phyloP scores from a whole-genome alignment of 1,284 basidiomycete genomes.

The Spongiforma sp. region DNA sequence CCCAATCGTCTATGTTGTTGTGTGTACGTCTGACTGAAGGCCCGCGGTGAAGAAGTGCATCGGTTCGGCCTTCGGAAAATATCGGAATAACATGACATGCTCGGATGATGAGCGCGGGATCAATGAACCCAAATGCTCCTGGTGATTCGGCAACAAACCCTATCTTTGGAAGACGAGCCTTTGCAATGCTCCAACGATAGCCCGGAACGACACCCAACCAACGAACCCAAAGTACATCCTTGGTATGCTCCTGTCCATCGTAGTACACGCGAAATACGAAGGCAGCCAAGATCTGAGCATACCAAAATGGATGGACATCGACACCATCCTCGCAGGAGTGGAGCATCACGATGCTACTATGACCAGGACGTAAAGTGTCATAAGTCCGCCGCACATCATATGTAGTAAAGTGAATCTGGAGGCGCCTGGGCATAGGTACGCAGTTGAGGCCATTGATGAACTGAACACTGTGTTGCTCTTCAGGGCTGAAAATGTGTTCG shows the following conservation, averaged over 20 bases:
- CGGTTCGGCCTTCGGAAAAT: background rate
- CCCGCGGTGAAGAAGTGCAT: background rate
- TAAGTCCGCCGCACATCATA: slow-evolving; percentile 36
- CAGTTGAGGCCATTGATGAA: background rate
- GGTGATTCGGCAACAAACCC: slow-evolving; percentile 3
- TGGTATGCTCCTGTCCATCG: background rate
- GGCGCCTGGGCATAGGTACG: background rate
- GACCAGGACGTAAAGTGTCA: slow-evolving; percentile 27
- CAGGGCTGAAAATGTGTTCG: background rate
- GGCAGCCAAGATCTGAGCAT: slow-evolving; percentile 23
- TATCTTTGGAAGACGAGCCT: background rate
- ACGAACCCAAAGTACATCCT: slow-evolving; percentile 3
- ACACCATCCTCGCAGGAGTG: slow-evolving; percentile 15
- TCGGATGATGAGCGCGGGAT: background rate
- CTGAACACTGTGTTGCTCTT: background rate
- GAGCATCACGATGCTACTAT: slow-evolving; percentile 9
- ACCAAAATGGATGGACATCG: slow-evolving; percentile 27
- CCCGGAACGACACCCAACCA: no score
- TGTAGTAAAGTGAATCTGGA: slow-evolving; percentile 35
- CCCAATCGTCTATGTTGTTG: background rate
- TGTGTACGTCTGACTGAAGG: background rate
- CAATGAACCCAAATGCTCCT: slow-evolving; percentile 1
- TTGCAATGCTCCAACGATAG: background rate
- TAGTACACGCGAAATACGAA: background rate
- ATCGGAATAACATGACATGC: background rate